Base-by-base conservation (phyloP, 441 rosid species). In the Populus trichocarpa region DNA sequence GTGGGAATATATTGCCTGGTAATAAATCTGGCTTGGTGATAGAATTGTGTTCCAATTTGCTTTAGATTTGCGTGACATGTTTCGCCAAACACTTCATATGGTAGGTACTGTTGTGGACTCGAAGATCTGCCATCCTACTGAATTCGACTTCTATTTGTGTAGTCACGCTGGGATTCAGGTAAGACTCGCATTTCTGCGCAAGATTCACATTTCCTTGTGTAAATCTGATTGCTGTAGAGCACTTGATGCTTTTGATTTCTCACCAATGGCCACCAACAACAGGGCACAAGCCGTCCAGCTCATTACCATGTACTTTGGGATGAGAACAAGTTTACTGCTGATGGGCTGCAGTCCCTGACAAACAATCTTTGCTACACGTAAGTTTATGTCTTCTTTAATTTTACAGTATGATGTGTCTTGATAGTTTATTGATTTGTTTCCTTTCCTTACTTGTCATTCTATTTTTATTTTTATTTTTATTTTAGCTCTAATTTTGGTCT, bases 211-310 rank as follows among this genome's bases (percentile, higher is more conserved):
- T 14, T 14, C 57, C 46, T 38, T 1, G 57, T 14, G 57, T 50
- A 14, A 50, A 14, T 5, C 57, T 16, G 32, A 30, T 30, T 30
- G 32, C 32, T 30, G 4, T 30, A 30, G 32, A 30, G 32, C 32
- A 30, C 32, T 30, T 30, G 32, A 30, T 30, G 32, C 32, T 30
- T 30, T 30, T 30, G 32, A 28, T 28, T 28, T 28, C 30, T 28
- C 30, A 28, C 30, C 30, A 28, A 28, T 28, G 30, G 30, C 30
- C 30, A 30, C 32, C 32, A 30, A 30, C 32, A 30, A 30, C 67
- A 95, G 99, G 99, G 98, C 0, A 96, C 98, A n/a, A 92, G 97
- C 77, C 95, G 98, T 57, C 99, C 99, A 0, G 98, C 99, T 11
- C 99, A 96, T 82, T 96, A 96, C 79, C 99, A 96, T 76, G 99